These are phyloP conservation scores for Trichosporon inkin DNA, from an alignment of 1,284 basidiomycete genomes.

Conservation along the genomic window DNA sequence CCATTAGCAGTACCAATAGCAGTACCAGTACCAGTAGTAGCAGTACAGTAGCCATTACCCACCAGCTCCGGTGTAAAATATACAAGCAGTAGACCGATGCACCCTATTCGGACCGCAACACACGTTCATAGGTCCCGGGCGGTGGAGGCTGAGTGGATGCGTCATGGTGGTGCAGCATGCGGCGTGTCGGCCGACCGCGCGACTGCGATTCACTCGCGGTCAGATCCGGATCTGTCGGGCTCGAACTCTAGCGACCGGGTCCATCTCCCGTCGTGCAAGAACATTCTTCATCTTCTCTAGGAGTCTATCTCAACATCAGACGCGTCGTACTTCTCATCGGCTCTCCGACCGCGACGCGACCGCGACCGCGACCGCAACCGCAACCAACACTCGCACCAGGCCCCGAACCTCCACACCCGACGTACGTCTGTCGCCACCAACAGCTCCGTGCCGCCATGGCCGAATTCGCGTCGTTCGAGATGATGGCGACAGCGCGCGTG, in stretches of 20 bases:
- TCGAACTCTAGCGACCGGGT: neutral
- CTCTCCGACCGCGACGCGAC: no score
- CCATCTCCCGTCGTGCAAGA: neutral
- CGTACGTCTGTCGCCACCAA: neutral
- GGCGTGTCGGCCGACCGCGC: neutral
- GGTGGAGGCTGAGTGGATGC: constrained; percentile 2
- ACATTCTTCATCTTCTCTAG: neutral
- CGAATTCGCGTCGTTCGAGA: neutral
- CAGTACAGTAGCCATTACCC: neutral
- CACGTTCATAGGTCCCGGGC: neutral
- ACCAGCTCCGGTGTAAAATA: neutral
- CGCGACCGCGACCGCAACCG: no score
- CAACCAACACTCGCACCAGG: no score
- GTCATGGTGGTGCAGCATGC: neutral
- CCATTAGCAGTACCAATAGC: neutral
- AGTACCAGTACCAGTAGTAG: no score
- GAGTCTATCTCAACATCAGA: no score
- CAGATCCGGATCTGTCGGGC: neutral
- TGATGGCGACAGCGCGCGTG: neutral
- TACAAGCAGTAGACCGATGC: neutral
- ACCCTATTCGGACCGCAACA: neutral
- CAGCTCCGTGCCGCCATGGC: neutral
- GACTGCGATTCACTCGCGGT: neutral
- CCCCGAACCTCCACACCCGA: no score
- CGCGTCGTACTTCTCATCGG: no score